Conservation (phyloP, 2,329 filamentous ascomycete genomes). For the Fusarium sp. region DNA sequence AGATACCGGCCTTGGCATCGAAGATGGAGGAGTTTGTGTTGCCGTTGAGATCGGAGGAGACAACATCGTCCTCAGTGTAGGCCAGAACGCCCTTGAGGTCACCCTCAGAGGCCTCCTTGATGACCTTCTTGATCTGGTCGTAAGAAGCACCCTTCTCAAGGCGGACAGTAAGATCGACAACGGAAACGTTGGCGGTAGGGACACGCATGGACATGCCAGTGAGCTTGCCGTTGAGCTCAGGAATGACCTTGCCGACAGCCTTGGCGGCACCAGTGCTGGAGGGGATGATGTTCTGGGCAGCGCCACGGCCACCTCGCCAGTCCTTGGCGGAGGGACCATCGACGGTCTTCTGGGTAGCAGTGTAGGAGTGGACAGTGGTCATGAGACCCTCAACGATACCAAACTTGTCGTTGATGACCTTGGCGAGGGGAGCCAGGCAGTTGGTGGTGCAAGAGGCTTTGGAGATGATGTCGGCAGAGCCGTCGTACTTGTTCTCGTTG, state of each 20-base stretch:
- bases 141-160: conserved; percentile 89
- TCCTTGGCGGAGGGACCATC: conserved; percentile 98
- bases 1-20: conserved; percentile 98
- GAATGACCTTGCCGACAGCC: conserved; percentile 99
- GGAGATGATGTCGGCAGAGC: conserved; percentile 92
- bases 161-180: conserved; percentile 95
- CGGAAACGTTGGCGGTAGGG: conserved; percentile 97
- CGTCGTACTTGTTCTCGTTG: conserved; percentile 94
- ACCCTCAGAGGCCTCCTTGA: conserved; percentile 89
- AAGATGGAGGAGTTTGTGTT: conserved; percentile 97
- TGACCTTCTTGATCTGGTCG: conserved; percentile 90
- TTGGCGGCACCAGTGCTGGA: conserved; percentile 99
- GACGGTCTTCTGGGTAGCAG: conserved; percentile 99
- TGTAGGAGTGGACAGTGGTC: conserved; percentile 99
- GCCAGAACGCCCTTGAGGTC: conserved; percentile 89
- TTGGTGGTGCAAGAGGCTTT: conserved; percentile 99
- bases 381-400: conserved; percentile 98
- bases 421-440: conserved; percentile 98
- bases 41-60: conserved; percentile 94
- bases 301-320: conserved; percentile 98
- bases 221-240: conserved; percentile 97
- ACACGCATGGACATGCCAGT: conserved; percentile 99
- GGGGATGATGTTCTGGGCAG: conserved; percentile 99
- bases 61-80: conserved; percentile 97
- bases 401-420: conserved; percentile 99